Evolutionary conservation across 2,329 filamentous ascomycete genomes (phyloP), one percentile per base, ranked within the genome.

Genomic region (Colletotrichum simmondsii): DNA sequence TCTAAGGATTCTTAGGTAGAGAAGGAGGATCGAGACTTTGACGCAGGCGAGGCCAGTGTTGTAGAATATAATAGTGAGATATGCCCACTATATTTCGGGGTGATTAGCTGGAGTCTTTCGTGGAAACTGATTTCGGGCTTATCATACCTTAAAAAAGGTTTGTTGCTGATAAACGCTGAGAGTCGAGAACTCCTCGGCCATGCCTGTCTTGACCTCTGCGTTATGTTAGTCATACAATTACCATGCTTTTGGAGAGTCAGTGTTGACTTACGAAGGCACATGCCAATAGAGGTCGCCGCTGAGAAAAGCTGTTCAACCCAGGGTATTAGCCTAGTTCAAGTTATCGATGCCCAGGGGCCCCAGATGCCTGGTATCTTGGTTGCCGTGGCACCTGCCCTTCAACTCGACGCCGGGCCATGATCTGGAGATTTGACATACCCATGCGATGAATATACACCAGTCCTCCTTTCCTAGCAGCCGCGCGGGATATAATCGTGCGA

Each of bases 1-100:
- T 5, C 77, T 77, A 12, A 79, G 37, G 22, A 78, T 75, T 8
- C 77, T 76, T 2, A 79, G 69, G 57, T 79, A 79, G 3, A 79
- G 69, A 5, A 78, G 62, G 24, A 79, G 49, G 28, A 79, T 78
- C 7, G 77, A 79, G 56, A 78, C 26, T 46, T 79, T 79, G 14
- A 77, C 75, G 37, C 76, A 67, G 26, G 59, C 72, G 10, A 79
- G 56, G 11, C 74, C 77, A n/a, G 72, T 53, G 32, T 77, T 73
- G 71, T 78, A 79, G 57, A 73, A 75, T 1, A 79, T 30, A 1
- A 72, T 68, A 12, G 74, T 73, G 24, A 78, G 68, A 52, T 75
- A 78, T 22, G 73, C 63, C 57, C 56, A 71, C 68, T 6, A 3
- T 32, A 8, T 32, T 32, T 32, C 30, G 30, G 30, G 30, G 8